A percentile compares a stretch with the other conserved stretches of the same genome.
These are phyloP conservation scores for Serendipita sp. DNA, from an alignment of 768 basidiomycete genomes.

Conservation along the genomic window DNA sequence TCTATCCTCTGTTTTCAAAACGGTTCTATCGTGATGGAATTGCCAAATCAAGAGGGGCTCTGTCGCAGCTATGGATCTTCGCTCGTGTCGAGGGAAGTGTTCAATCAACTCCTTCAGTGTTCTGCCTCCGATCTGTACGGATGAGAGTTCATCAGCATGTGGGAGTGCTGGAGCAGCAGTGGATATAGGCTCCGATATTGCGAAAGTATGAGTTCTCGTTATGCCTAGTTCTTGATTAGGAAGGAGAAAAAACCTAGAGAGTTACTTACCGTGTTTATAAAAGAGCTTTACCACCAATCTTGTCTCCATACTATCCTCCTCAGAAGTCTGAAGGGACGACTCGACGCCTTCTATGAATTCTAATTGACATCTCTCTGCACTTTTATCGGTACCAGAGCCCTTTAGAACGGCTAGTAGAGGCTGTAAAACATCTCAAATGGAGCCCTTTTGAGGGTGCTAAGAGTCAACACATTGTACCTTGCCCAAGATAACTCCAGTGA, in stretches of 20 bases:
- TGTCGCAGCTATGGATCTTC: slow-evolving; percentile 32
- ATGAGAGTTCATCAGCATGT: slow-evolving; percentile 41
- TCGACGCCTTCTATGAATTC: slow-evolving; percentile 42
- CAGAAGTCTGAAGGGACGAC: slow-evolving; percentile 15
- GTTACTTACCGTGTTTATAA: slow-evolving; percentile 60
- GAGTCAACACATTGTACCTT: background rate
- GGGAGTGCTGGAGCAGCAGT: slow-evolving; percentile 54
- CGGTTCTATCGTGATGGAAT: slow-evolving; percentile 46
- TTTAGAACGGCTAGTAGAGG: slow-evolving; percentile 57
- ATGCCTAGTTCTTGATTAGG: slow-evolving; percentile 35
- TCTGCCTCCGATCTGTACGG: slow-evolving; percentile 53
- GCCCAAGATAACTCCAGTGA: slow-evolving; percentile 1
- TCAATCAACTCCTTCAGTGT: slow-evolving; percentile 65
- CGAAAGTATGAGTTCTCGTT: slow-evolving; percentile 63
- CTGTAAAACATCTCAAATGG: slow-evolving; percentile 20
- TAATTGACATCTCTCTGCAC: slow-evolving; percentile 61
- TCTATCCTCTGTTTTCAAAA: slow-evolving; percentile 6
- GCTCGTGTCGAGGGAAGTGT: slow-evolving; percentile 42
- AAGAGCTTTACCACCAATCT: slow-evolving; percentile 55
- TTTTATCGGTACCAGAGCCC: slow-evolving; percentile 41
- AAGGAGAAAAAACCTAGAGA: slow-evolving; percentile 4
- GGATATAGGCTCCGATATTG: slow-evolving; percentile 40
- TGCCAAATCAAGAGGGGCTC: slow-evolving; percentile 73
- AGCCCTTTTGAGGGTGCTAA: background rate
- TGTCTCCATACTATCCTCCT: slow-evolving; percentile 41